These are phyloP conservation scores for Fusarium oligoseptatum DNA, from an alignment of 2,329 filamentous ascomycete species.

Conservation along the genomic window DNA sequence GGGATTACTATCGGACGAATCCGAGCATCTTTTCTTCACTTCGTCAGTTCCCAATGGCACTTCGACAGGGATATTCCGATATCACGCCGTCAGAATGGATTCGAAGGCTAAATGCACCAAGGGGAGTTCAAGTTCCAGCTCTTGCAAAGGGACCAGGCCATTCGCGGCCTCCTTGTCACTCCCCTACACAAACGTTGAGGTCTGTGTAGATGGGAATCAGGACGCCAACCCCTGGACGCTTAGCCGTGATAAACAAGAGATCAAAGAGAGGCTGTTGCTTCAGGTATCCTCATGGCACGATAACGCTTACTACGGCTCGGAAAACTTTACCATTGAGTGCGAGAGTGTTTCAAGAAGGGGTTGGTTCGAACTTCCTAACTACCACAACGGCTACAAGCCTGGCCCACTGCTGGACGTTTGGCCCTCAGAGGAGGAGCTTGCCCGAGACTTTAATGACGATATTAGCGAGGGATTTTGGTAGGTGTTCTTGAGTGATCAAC, in stretches of 20 bases:
- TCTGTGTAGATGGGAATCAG: conserved; percentile 20
- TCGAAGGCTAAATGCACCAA: background rate
- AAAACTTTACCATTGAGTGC: conserved; percentile 6
- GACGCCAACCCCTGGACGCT: conserved; percentile 4
- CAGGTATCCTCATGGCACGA: background rate
- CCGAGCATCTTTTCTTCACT: conserved; percentile 5
- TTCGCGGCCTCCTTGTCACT: background rate
- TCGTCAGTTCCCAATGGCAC: conserved; percentile 16
- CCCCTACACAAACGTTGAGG: background rate
- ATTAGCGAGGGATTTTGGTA: too few species aligned
- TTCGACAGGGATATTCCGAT: conserved; percentile 9
- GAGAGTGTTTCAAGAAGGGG: conserved; percentile 30
- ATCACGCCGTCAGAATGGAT: conserved; percentile 26
- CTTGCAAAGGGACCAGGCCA: conserved; percentile 1
- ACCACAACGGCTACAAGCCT: background rate
- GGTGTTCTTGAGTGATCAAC: background rate
- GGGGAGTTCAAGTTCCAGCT: rapidly evolving
- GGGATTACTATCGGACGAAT: background rate
- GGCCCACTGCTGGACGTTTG: conserved; percentile 14
- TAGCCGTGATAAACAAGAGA: conserved; percentile 23
- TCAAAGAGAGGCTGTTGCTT: conserved; percentile 19
- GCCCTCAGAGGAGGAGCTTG: background rate
- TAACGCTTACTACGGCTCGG: background rate
- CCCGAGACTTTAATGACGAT: conserved; percentile 5
- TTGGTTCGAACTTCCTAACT: conserved; percentile 31